phyloP scores from a whole-genome alignment of 805 yeast genomes.

The Starmerella floricola region DNA sequence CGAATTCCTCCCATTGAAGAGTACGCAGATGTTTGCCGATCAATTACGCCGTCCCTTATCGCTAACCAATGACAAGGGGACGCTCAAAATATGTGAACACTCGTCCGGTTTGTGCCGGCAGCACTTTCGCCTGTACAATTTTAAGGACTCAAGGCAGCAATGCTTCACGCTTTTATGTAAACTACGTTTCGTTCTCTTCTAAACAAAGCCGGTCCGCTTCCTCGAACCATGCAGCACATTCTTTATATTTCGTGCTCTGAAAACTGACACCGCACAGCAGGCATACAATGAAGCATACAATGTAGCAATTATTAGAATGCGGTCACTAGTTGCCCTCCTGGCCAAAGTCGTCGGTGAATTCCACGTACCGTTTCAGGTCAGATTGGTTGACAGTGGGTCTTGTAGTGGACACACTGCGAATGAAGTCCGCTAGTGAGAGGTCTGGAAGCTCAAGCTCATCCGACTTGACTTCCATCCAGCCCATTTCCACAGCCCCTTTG shows the following conservation, averaged over 20 bases:
- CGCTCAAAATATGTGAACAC: no score
- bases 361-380: conserved; percentile 70
- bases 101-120: no score
- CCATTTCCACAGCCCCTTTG: conserved; percentile 68
- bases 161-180: no score
- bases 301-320: no score
- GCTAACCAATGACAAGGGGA: no score
- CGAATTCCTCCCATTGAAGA: conserved; percentile 32
- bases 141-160: no score
- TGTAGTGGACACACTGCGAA: conserved; percentile 79
- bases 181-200: no score
- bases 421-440: conserved; percentile 78
- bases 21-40: conserved; percentile 43
- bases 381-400: conserved; percentile 88
- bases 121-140: no score
- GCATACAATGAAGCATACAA: no score
- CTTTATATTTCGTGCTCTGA: conserved; percentile 11
- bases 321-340: conserved; percentile 67
- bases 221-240: no score
- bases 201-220: no score
- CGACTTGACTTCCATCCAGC: conserved; percentile 84
- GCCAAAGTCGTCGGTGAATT: conserved; percentile 90
- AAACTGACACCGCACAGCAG: background rate
- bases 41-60: conserved; percentile 43
- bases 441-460: conserved; percentile 86